These are phyloP conservation scores for Blastocladiella britannica DNA, from an alignment of 192 early-diverging fungal genomes.

Conservation along the genomic window DNA sequence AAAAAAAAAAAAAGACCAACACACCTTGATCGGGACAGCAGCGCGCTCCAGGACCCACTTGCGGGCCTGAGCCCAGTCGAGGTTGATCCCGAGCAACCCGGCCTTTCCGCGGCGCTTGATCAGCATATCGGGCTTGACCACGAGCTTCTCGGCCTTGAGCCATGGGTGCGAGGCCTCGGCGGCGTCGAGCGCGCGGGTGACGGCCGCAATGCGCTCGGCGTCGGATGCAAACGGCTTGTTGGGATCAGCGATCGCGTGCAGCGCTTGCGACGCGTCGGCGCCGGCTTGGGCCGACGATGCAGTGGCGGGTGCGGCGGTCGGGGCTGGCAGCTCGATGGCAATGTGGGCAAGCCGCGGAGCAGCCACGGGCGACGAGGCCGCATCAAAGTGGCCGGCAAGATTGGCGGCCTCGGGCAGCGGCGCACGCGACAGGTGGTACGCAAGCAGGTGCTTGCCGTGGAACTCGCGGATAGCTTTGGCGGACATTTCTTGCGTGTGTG, in stretches of 20 bases:
- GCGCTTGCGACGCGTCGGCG: too few relatives aligned
- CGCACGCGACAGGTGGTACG: constrained; percentile 62
- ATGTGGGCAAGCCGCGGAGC: constrained; percentile 1
- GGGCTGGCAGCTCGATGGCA: too few relatives aligned
- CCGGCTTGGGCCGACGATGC: constrained; percentile 40
- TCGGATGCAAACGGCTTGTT: constrained; percentile 24
- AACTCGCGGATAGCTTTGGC: constrained; percentile 90
- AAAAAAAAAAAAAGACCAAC: background rate
- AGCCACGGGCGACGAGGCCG: constrained; percentile 21
- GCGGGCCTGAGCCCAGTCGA: constrained; percentile 68
- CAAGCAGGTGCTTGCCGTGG: constrained; percentile 91
- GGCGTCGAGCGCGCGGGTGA: constrained; percentile 38
- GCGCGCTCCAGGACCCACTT: constrained; percentile 78
- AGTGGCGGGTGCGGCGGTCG: too few relatives aligned
- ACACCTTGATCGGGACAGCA: constrained; percentile 48
- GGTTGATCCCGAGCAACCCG: constrained; percentile 77
- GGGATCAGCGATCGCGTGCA: constrained; percentile 51
- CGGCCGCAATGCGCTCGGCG: constrained; percentile 33
- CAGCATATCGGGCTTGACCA: constrained; percentile 94
- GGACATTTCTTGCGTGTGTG: too few relatives aligned
- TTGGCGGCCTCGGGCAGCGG: constrained; percentile 29
- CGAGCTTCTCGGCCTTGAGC: constrained; percentile 60
- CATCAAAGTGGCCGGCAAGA: constrained; percentile 37
- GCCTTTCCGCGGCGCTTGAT: constrained; percentile 97
- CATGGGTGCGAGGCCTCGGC: constrained; percentile 67